These are phyloP conservation scores for Aspergillus ibericus DNA, from an alignment of 2,329 filamentous ascomycete species.

Conservation along the genomic window DNA sequence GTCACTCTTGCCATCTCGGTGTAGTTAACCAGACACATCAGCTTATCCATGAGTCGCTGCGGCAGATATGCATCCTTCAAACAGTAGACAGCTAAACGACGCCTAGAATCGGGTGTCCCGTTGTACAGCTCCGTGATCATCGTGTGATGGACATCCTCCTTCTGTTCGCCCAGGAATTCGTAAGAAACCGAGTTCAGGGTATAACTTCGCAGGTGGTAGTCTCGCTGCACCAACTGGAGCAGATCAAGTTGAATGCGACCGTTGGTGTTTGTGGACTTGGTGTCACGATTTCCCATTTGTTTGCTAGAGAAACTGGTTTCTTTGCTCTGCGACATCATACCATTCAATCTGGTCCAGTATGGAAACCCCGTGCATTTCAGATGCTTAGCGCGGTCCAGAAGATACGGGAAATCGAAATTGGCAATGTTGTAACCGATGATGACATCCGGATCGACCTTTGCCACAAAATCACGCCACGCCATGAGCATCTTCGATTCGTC, in stretches of 20 bases:
- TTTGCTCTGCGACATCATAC: constrained; percentile 68
- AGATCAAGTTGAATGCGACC: constrained; percentile 90
- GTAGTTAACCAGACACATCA: constrained; percentile 98
- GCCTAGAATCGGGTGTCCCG: constrained; percentile 86
- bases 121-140: constrained; percentile 99
- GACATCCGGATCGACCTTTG: constrained; percentile 90
- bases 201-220: constrained; percentile 93
- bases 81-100: constrained; percentile 91
- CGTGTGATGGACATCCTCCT: constrained; percentile 97
- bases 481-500: constrained; percentile 87
- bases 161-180: constrained; percentile 94
- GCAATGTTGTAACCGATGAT: constrained; percentile 99
- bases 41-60: constrained; percentile 91
- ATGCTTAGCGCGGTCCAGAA: constrained; percentile 82
- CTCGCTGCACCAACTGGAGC: constrained; percentile 90
- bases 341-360: constrained; percentile 79
- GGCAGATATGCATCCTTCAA: constrained; percentile 96
- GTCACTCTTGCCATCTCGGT: constrained; percentile 99
- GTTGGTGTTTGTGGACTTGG: constrained; percentile 91
- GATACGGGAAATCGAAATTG: constrained; percentile 98
- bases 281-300: constrained; percentile 95
- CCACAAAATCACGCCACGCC: constrained; percentile 85
- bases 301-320: constrained; percentile 92
- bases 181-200: constrained; percentile 95
- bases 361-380: constrained; percentile 79